These are phyloP conservation scores for Rostrohypoxylon terebratum DNA, from an alignment of 495 filamentous ascomycete genomes.

Conservation along the genomic window DNA sequence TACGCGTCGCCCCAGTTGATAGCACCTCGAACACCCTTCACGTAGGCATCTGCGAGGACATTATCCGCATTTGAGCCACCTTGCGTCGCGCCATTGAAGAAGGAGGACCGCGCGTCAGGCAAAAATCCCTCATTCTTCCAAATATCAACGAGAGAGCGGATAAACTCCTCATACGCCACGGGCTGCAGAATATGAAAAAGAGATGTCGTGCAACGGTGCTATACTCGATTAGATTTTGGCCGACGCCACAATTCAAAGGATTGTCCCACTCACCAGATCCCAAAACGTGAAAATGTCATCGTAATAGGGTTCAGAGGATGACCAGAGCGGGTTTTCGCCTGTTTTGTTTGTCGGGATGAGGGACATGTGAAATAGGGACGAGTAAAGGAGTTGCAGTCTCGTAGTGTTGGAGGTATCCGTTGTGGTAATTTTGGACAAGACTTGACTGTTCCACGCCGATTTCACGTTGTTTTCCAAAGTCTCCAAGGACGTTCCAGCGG, in stretches of 20 bases:
- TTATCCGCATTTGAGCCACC: conserved; percentile 81
- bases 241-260: neutral
- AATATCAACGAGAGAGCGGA: conserved; percentile 77
- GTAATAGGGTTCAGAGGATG: conserved; percentile 73
- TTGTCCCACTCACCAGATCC: conserved; percentile 55
- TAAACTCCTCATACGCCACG: conserved; percentile 70
- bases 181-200: conserved; percentile 76
- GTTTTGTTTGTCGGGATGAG: conserved; percentile 78
- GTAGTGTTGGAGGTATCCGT: conserved; percentile 64
- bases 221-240: conserved; percentile 7
- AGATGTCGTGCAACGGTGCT: conserved; percentile 71
- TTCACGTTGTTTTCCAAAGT: conserved; percentile 62
- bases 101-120: conserved; percentile 73
- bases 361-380: conserved; percentile 75
- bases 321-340: conserved; percentile 77
- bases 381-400: conserved; percentile 71
- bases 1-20: conserved; percentile 79
- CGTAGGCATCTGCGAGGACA: conserved; percentile 78
- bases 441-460: conserved; percentile 68
- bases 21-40: conserved; percentile 72
- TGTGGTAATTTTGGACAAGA: conserved; percentile 72
- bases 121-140: conserved; percentile 75
- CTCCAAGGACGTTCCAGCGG: conserved; percentile 58
- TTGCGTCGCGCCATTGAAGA: conserved; percentile 77
- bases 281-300: conserved; percentile 69